Base-by-base conservation (phyloP, 2,329 filamentous ascomycete species). In the Metarhizium album region DNA sequence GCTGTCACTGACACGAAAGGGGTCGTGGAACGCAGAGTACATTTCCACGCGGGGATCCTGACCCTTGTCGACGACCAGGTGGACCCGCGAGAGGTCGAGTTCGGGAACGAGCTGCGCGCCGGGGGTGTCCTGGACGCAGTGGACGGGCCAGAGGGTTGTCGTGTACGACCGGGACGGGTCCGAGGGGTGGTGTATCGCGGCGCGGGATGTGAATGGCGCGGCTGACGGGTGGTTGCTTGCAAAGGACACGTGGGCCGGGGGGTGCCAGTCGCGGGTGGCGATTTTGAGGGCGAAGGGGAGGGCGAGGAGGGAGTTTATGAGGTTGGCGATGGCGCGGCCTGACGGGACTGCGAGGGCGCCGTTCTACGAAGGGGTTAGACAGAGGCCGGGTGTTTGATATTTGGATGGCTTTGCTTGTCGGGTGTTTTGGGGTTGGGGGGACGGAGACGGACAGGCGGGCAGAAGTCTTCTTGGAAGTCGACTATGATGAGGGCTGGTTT, bases 391-490 rank as follows among this genome's bases (percentile, higher is more conserved):
- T n/a, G n/a, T n/a, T n/a, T n/a, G n/a, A n/a, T n/a, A n/a, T n/a
- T n/a, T n/a, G n/a, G n/a, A n/a, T n/a, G n/a, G n/a, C n/a, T n/a
- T n/a, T n/a, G n/a, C n/a, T n/a, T n/a, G n/a, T n/a, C n/a, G 27
- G 27, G 27, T 9, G 27, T 6, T 1, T 29, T 11, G 27, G 27
- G 7, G n/a, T 16, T 18, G 31, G 43, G 2, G 13, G 22, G 37
- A 22, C n/a, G n/a, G 7, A 4, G 23, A 45, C 49, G 20, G 29
- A 93, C 89, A 13, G 90, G 90, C 53, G 87, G 87, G 67, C 89
- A 95, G 67, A 96, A 97, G 71, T 97, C 91, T 67, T 96, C 86
- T 69, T 97, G 93, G 62, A 95, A 76, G 67, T 96, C 90, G 49
- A 95, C 84, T 11, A 95, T 77, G 46, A 95, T 68, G 23, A 82